These are phyloP conservation scores for Bauhinia variegata DNA, from an alignment of 306 rosid species.

Conservation along the genomic window DNA sequence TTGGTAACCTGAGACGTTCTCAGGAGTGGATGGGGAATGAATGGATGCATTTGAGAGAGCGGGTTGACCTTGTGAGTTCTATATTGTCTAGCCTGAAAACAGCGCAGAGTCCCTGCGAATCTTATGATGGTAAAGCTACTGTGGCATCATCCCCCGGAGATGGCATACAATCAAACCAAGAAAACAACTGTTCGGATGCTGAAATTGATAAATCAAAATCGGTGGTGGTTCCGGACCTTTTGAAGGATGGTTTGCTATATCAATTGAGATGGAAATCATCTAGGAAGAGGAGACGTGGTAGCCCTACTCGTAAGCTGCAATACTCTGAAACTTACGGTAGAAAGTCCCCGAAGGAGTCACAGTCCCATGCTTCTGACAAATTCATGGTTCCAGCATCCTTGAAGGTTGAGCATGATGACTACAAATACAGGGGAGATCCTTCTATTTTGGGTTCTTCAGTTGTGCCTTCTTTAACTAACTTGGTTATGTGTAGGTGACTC, in stretches of 20 bases:
- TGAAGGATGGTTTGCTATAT: conserved; percentile 56
- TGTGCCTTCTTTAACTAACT: conserved; percentile 66
- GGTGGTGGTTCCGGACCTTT: conserved; percentile 51
- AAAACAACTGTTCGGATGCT: conserved; percentile 27
- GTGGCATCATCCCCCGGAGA: conserved; percentile 28
- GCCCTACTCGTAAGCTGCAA: conserved; percentile 39
- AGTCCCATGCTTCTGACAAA: conserved; percentile 48
- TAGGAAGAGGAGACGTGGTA: conserved; percentile 58
- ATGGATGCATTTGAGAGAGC: conserved; percentile 58
- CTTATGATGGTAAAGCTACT: conserved; percentile 18
- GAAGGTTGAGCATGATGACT: conserved; percentile 76
- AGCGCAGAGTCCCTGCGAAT: conserved; percentile 26
- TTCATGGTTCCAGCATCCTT: conserved; percentile 53
- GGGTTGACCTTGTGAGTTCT: conserved; percentile 64
- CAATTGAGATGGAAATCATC: conserved; percentile 73
- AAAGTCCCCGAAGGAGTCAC: conserved; percentile 31
- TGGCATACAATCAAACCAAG: conserved; percentile 36
- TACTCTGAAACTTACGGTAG: conserved; percentile 1
- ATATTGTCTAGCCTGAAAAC: conserved; percentile 38
- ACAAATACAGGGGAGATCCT: conserved; percentile 69
- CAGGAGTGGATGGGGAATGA: conserved; percentile 74
- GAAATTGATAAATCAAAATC: conserved; percentile 25
- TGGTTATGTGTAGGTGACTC: conserved; percentile 87
- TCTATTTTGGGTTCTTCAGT: conserved; percentile 66
- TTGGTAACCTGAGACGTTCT: conserved; percentile 57